phyloP scores from a whole-genome alignment of 2,329 filamentous ascomycete species.

The Monilinia aucupariae region DNA sequence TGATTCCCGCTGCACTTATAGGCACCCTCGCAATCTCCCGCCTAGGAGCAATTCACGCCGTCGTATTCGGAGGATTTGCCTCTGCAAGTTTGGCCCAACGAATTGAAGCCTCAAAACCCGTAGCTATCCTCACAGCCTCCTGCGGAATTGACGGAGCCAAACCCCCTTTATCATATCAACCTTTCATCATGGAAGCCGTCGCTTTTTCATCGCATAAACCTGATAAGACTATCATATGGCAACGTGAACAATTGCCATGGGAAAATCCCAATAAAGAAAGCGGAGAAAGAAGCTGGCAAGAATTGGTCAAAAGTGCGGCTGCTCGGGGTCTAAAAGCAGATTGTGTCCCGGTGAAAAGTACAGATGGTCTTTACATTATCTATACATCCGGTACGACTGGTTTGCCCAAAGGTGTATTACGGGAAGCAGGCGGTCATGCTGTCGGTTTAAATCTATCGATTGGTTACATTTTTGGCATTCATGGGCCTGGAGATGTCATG shows the following conservation, averaged over 20 bases:
- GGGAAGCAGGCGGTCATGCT: constrained; percentile 80
- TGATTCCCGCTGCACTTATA: constrained; percentile 86
- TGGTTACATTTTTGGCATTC: constrained; percentile 74
- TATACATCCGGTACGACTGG: constrained; percentile 84
- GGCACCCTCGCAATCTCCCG: constrained; percentile 77
- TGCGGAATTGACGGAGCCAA: constrained; percentile 88
- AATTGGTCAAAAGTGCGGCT: constrained; percentile 64
- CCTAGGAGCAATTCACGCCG: constrained; percentile 81
- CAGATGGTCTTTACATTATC: constrained; percentile 82
- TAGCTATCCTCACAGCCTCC: constrained; percentile 76
- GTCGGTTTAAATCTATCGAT: constrained; percentile 80
- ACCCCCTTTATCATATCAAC: constrained; percentile 69
- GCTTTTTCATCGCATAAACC: constrained; percentile 65
- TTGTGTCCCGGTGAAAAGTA: constrained; percentile 72
- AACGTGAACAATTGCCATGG: constrained; percentile 73
- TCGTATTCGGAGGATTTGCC: constrained; percentile 92
- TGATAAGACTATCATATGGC: constrained; percentile 70
- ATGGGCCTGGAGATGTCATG: constrained; percentile 77
- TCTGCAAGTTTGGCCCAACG: constrained; percentile 75
- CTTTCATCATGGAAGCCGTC: constrained; percentile 70
- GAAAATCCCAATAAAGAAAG: constrained; percentile 57
- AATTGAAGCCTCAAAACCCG: constrained; percentile 75
- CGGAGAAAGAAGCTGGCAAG: constrained; percentile 75
- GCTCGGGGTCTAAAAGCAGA: constrained; percentile 62
- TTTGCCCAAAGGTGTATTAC: constrained; percentile 73